These are phyloP conservation scores for Penicillium pulvis DNA, from an alignment of 495 filamentous ascomycete species.

Conservation along the genomic window DNA sequence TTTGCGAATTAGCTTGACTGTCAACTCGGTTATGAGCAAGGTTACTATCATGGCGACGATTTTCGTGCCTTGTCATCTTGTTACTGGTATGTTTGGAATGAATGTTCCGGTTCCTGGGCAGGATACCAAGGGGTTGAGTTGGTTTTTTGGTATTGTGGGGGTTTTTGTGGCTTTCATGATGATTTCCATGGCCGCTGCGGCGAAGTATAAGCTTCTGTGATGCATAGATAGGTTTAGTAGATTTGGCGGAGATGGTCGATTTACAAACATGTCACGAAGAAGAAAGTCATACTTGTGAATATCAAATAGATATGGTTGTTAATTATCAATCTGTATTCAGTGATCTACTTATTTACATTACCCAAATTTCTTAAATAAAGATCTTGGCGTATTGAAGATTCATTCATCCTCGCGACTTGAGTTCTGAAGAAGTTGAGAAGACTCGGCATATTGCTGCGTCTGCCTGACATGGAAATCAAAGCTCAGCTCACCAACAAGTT, in stretches of 20 bases:
- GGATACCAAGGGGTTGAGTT: conserved; percentile 52
- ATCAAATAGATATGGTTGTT: too few species aligned
- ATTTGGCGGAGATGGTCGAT: neutral
- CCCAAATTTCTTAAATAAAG: neutral
- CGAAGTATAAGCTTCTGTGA: conserved; percentile 20
- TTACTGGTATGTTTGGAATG: conserved; percentile 94
- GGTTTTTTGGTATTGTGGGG: conserved; percentile 79
- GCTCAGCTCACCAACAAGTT: conserved; percentile 72
- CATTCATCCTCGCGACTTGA: neutral
- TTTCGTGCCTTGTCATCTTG: conserved; percentile 86
- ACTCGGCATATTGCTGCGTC: conserved; percentile 19
- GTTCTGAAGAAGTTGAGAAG: conserved; percentile 15
- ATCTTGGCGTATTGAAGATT: neutral
- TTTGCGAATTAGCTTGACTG: conserved; percentile 70
- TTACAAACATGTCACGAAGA: neutral
- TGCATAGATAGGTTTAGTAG: neutral
- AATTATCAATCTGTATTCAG: neutral
- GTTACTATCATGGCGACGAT: conserved; percentile 92
- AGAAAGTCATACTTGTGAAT: too few species aligned
- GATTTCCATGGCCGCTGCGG: conserved; percentile 44
- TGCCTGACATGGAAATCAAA: conserved; percentile 58
- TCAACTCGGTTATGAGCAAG: conserved; percentile 79
- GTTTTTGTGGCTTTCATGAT: conserved; percentile 59
- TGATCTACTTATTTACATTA: neutral
- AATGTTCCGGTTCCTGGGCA: conserved; percentile 82